These are phyloP conservation scores for Gillenia trifoliata DNA, from an alignment of 306 rosid species.

Conservation along the genomic window DNA sequence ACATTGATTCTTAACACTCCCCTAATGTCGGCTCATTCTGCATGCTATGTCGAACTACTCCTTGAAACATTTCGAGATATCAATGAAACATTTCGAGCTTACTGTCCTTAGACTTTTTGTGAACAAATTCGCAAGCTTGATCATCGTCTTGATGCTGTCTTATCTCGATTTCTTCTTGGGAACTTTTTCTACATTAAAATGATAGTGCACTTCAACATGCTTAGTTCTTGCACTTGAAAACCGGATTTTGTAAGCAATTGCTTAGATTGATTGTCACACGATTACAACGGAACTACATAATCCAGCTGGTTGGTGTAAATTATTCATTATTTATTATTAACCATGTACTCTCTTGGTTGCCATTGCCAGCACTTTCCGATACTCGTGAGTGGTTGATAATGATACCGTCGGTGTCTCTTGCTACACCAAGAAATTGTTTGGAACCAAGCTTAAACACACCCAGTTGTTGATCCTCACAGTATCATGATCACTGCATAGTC, in stretches of 20 bases:
- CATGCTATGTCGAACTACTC: too few species aligned
- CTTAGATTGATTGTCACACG: background rate
- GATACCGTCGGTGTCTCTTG: too few species aligned
- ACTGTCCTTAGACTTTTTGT: too few species aligned
- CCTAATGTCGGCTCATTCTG: too few species aligned
- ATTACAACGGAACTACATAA: background rate
- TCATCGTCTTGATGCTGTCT: background rate
- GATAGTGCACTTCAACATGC: too few species aligned
- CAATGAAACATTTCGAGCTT: too few species aligned
- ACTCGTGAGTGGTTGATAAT: too few species aligned
- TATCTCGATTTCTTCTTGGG: background rate
- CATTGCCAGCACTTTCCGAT: background rate
- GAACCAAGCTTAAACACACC: background rate
- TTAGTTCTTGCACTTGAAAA: background rate
- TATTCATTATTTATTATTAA: background rate
- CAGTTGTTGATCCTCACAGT: background rate
- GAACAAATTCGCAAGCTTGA: background rate
- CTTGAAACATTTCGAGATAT: too few species aligned
- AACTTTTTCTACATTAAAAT: too few species aligned
- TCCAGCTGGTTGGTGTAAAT: background rate
- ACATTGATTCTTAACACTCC: too few species aligned
- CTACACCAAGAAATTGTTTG: too few species aligned
- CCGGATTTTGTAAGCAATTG: background rate
- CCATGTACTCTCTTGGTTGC: background rate
- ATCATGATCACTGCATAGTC: too few species aligned